Conservation (phyloP, 2,329 filamentous ascomycete species). For the Akanthomyces muscarius region DNA sequence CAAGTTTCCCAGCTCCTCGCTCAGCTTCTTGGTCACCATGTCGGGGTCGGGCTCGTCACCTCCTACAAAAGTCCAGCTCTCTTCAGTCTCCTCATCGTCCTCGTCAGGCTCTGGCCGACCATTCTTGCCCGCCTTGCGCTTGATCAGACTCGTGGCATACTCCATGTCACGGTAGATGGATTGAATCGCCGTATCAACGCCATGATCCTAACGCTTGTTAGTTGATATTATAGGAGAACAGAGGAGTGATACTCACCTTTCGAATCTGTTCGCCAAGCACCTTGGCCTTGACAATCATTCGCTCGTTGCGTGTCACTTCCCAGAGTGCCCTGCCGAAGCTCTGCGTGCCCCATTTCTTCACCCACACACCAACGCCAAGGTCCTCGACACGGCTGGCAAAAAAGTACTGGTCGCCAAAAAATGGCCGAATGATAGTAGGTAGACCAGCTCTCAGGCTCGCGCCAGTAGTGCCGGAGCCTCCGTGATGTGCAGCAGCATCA, state of each 20-base stretch:
- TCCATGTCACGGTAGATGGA: slow-evolving; percentile 93
- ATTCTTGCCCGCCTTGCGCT: slow-evolving; percentile 56
- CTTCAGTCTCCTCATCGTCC: slow-evolving; percentile 60
- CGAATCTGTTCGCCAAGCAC: slow-evolving; percentile 83
- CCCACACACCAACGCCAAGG: slow-evolving; percentile 82
- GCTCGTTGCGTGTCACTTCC: slow-evolving; percentile 84
- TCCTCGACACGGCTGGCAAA: slow-evolving; percentile 88
- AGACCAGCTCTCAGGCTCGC: slow-evolving; percentile 87
- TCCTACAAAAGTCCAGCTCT: slow-evolving; percentile 89
- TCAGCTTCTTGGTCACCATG: slow-evolving; percentile 38
- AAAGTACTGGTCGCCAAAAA: slow-evolving; percentile 98
- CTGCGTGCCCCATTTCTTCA: slow-evolving; percentile 86
- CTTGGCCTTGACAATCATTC: slow-evolving; percentile 85
- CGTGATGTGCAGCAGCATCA: slow-evolving; percentile 91
- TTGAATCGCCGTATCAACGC: slow-evolving; percentile 86
- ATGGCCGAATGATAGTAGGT: slow-evolving; percentile 91
- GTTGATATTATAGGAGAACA: slow-evolving; percentile 9
- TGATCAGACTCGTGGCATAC: slow-evolving; percentile 81
- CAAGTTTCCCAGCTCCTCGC: slow-evolving; percentile 30
- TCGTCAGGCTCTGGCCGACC: slow-evolving; percentile 33
- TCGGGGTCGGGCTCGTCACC: slow-evolving; percentile 45
- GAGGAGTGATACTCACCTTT: slow-evolving; percentile 52
- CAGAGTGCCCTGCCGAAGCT: slow-evolving; percentile 82
- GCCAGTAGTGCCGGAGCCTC: slow-evolving; percentile 90
- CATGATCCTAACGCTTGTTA: slow-evolving; percentile 64